Evolutionary conservation across 305 asterid genomes (phyloP).

Genomic region (Lippia alba): DNA sequence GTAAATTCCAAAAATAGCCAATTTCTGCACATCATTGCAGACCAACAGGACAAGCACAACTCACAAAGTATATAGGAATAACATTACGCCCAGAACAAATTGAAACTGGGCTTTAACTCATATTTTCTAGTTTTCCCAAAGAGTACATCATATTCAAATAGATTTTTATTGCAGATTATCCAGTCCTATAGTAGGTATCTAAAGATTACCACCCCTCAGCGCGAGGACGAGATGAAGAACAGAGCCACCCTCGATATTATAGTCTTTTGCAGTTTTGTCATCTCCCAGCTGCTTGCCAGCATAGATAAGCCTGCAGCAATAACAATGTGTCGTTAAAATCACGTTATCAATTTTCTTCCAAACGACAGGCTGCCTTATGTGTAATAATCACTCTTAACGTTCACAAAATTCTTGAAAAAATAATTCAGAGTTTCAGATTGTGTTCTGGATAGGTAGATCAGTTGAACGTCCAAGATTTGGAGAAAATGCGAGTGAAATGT

Average conservation of each 20-base stretch:
- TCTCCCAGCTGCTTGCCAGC: conserved; percentile 92
- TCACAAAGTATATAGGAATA: not conserved
- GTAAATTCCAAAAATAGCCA: not conserved
- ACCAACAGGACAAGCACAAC: not conserved
- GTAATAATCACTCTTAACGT: not conserved
- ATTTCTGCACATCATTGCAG: conserved; percentile 6
- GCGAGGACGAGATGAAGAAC: conserved; percentile 91
- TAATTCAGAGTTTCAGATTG: too few species aligned
- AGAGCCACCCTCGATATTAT: conserved; percentile 91
- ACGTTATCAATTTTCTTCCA: too few species aligned
- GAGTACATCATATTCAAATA: conserved; percentile 18
- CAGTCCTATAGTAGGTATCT: conserved; percentile 24
- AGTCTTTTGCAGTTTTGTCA: conserved; percentile 91
- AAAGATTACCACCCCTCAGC: conserved; percentile 65
- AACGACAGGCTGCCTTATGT: not conserved
- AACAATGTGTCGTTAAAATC: not conserved
- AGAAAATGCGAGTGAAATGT: not conserved
- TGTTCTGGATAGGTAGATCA: not conserved
- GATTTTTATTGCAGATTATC: conserved; percentile 24
- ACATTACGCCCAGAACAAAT: conserved; percentile 6
- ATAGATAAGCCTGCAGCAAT: conserved; percentile 72
- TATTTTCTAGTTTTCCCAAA: not conserved
- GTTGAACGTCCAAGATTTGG: too few species aligned
- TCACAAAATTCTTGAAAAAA: not conserved
- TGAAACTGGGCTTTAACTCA: conserved; percentile 17